Evolutionary conservation across 495 filamentous ascomycete genomes (phyloP).

Genomic region (Amorphotheca resinae): DNA sequence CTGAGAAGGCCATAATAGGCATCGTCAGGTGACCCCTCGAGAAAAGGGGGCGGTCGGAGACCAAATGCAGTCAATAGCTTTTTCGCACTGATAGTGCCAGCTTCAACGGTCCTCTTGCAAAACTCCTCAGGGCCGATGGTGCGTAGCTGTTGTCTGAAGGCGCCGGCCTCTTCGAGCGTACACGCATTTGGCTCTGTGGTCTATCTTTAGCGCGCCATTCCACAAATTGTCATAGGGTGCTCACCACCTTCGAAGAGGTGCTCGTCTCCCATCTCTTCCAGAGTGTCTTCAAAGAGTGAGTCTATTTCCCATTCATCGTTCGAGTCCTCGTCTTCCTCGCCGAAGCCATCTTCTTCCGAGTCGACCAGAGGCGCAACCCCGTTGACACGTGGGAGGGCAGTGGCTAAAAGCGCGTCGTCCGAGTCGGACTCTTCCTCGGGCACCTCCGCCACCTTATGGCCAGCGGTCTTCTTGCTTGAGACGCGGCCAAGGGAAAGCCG

Average conservation of each 20-base stretch:
- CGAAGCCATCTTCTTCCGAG: slow-evolving; percentile 14
- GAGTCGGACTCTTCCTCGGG: slow-evolving; percentile 9
- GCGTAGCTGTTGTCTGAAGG: slow-evolving; percentile 56
- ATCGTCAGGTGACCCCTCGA: slow-evolving; percentile 63
- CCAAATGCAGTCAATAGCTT: slow-evolving; percentile 91
- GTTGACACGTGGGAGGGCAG: slow-evolving; percentile 8
- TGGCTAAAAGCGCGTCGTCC: slow-evolving; percentile 2
- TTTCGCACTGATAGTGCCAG: slow-evolving; percentile 56
- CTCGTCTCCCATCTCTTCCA: slow-evolving; percentile 40
- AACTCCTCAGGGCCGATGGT: slow-evolving; percentile 66
- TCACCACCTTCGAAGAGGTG: slow-evolving; percentile 33
- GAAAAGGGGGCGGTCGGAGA: slow-evolving; percentile 59
- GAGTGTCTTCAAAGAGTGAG: slow-evolving; percentile 40
- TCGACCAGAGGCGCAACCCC: slow-evolving; percentile 26
- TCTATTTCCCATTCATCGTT: slow-evolving; percentile 35
- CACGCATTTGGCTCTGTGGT: slow-evolving; percentile 28
- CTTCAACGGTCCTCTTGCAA: slow-evolving; percentile 56
- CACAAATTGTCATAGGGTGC: slow-evolving; percentile 7
- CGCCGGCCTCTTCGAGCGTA: slow-evolving; percentile 58
- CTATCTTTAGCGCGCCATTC: slow-evolving; percentile 12
- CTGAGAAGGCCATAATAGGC: slow-evolving; percentile 62
- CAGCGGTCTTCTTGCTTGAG: background rate
- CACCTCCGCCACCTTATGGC: slow-evolving; percentile 3
- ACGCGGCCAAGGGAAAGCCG: background rate
- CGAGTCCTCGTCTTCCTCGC: slow-evolving; percentile 28